These are phyloP conservation scores for Chrysoporthe cubensis DNA, from an alignment of 2,329 filamentous ascomycete genomes.

Conservation along the genomic window DNA sequence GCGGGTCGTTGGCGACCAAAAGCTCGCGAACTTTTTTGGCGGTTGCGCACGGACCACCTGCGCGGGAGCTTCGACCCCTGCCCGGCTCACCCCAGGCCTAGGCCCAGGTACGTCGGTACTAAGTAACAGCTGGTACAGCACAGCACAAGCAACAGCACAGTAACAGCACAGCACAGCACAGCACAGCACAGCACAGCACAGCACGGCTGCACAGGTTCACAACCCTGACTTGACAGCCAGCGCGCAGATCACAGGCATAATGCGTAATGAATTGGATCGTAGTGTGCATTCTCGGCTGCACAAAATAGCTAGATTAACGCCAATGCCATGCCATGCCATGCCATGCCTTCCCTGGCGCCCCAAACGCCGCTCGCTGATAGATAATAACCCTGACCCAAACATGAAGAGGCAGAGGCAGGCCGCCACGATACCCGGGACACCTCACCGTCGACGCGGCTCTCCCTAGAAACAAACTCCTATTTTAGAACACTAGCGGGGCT, in stretches of 20 bases:
- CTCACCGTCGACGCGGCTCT: not conserved
- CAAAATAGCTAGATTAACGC: not conserved
- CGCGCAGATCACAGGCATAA: not conserved
- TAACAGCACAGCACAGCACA: not conserved
- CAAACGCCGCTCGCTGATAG: slow-evolving; percentile 5
- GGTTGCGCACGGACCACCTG: slow-evolving; percentile 10
- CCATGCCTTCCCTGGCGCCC: not conserved
- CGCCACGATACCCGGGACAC: not conserved
- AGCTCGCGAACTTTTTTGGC: slow-evolving; percentile 16
- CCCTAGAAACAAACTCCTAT: not conserved
- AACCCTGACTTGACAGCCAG: not conserved
- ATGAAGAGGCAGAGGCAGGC: not conserved
- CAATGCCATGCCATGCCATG: slow-evolving; percentile 1
- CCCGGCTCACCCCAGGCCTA: not conserved
- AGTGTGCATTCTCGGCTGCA: not conserved
- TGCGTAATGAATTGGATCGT: not conserved
- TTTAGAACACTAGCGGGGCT: too few species aligned
- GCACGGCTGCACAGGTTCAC: not conserved
- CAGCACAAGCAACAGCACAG: too few species aligned
- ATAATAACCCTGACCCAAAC: not conserved
- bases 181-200: not conserved
- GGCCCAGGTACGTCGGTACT: too few species aligned
- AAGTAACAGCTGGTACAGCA: too few species aligned
- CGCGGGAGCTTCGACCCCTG: not conserved
- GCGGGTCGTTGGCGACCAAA: not conserved